Evolutionary conservation across 441 rosid genomes (phyloP), one percentile per base, ranked within the genome.

Genomic region (Croton laevigatus): DNA sequence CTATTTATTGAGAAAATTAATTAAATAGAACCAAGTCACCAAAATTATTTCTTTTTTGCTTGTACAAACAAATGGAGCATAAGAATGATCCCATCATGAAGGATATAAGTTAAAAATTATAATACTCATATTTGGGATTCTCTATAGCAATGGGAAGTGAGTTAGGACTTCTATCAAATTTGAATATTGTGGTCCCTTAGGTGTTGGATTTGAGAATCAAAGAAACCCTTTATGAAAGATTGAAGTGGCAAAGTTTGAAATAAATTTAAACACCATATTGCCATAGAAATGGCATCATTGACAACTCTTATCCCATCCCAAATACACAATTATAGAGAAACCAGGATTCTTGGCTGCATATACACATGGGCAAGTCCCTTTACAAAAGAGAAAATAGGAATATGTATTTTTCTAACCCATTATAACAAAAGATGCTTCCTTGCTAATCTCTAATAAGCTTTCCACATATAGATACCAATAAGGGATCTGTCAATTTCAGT

Each of bases 271-370:
- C 42, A 46, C 66, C 66, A 4, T 40, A 68, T n/a, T 72, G 73
- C 59, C 71, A 71, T 58, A 64, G 71, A 60, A 68, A 73, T 73
- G 72, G 80, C 82, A 78, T 81, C 83, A 78, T 70, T 80, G 79
- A 74, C 73, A 72, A 57, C 77, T 48, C 27, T 42, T 72, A 72
- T 71, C 71, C 75, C 69, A 48, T 66, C 62, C 62, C 45, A 20
- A 46, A n/a, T 59, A 55, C 82, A 73, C 84, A 76, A 72, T 81
- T 70, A 81, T 78, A 80, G 81, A 81, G 75, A 63, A 78, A 72
- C 79, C 81, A 69, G 69, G 79, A 83, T 81, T 79, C 82, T 72
- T 79, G 86, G 80, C 81, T 78, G 74, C 78, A 73, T 75, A 73
- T 62, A 77, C 82, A 79, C 83, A 73, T 74, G 78, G 69, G 60